phyloP scores from a whole-genome alignment of 164 flowering plant species.

The Sedum album region DNA sequence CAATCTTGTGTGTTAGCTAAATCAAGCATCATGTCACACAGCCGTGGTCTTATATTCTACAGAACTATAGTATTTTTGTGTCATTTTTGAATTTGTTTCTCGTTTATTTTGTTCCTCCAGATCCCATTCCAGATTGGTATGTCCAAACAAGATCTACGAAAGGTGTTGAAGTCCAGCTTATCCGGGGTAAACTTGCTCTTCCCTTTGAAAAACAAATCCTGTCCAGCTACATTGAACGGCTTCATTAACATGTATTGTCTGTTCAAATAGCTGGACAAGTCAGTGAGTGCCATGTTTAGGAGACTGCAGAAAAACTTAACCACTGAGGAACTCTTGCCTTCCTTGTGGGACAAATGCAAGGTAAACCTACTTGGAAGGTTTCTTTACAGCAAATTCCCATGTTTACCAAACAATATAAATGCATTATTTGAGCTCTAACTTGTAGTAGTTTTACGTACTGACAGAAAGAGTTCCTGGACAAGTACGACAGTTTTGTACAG shows the following conservation, averaged over 20 bases:
- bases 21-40: background rate
- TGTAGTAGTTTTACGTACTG: background rate
- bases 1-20: background rate
- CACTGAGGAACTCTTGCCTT: conserved; percentile 86
- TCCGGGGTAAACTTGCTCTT: conserved; percentile 51
- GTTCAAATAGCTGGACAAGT: conserved; percentile 70
- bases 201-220: background rate
- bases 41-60: background rate
- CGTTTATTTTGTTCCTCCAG: conserved; percentile 29
- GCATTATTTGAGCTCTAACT: background rate
- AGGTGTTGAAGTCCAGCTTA: conserved; percentile 78
- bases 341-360: conserved; percentile 99
- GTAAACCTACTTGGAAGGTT: conserved; percentile 22
- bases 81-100: background rate
- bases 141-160: conserved; percentile 83
- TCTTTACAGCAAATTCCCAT: background rate
- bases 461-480: conserved; percentile 12
- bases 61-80: background rate
- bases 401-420: background rate
- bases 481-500: conserved; percentile 12
- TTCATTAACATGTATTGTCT: conserved; percentile 1
- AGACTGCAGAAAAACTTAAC: conserved; percentile 81
- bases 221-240: background rate
- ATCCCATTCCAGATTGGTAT: conserved; percentile 93
- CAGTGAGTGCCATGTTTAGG: conserved; percentile 67